Base-by-base conservation (phyloP, 352 stramenopile species). In the Pythium aquatile region DNA sequence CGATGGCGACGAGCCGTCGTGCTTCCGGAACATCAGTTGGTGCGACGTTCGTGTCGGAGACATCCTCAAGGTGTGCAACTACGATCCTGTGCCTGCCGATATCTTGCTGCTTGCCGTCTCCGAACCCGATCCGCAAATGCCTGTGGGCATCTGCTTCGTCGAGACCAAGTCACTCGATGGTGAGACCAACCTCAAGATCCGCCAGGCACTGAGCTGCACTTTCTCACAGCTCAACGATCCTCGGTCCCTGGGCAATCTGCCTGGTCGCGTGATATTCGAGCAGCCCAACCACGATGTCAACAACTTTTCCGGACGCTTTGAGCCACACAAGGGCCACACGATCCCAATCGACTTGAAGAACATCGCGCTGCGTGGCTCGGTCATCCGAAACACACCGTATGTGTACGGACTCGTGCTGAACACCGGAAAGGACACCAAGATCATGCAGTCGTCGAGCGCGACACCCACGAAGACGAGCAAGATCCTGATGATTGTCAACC, bases 251-350 rank as follows among this genome's bases (percentile, higher is more conserved):
- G 85, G 75, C 3, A 74, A 93, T 17, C 61, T 96, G 44, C 82
- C 79, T 7, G 87, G 83, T 3, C 72, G 73, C 3, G 77, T 97
- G 17, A 75, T 88, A 32, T 91, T 72, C 39, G 86, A 96, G 67
- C 76, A 78, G 42, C 90, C 90, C 13, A 96, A 97, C 61, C 86
- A 93, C 61, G 83, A 96, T 56, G 87, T 97, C 49, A 94, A 97
- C 72, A 82, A 71, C 33, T 97, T 96, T 44, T 88, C 81, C 0
- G 88, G 87, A 1, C 74, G 87, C 5, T 94, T 86, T 33, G 84
- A 93, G 57, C 82, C 83, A 3, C 76, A 88, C 24, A 76, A 77
- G n/a, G 85, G 79, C 14, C 83, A 90, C 40, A 87, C 84, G 8
- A 92, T 96, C 52, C 87, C 85, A 6, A 78, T 96, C 49, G 87